phyloP scores from a whole-genome alignment of 805 yeast species.

The Suhomyces pyralidae region DNA sequence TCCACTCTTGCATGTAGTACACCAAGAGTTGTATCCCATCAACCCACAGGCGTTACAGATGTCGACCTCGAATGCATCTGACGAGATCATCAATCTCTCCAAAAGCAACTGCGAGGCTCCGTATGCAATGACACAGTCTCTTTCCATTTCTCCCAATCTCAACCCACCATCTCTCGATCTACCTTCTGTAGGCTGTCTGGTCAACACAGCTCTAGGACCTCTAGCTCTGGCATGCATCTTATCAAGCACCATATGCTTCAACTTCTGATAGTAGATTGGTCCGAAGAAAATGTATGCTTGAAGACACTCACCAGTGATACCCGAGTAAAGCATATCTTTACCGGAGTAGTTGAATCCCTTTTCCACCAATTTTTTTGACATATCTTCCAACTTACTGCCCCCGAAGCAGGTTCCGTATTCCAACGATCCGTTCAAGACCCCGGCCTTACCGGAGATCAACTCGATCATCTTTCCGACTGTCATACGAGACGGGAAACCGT shows the following conservation, averaged over 20 bases:
- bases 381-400: constrained; percentile 92
- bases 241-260: constrained; percentile 98
- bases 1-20: constrained; percentile 90
- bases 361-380: constrained; percentile 86
- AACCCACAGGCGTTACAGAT: constrained; percentile 91
- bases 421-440: constrained; percentile 85
- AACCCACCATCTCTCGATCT: constrained; percentile 98
- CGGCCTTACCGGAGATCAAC: constrained; percentile 94
- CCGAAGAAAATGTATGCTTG: constrained; percentile 98
- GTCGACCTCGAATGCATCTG: constrained; percentile 97
- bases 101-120: constrained; percentile 94
- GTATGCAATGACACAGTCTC: constrained; percentile 98
- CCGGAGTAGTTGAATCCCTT: constrained; percentile 94
- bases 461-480: constrained; percentile 99
- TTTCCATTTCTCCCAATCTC: constrained; percentile 98
- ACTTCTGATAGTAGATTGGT: constrained; percentile 95
- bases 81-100: constrained; percentile 93
- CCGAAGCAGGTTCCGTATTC: constrained; percentile 99
- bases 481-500: constrained; percentile 99
- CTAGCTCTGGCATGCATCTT: constrained; percentile 99
- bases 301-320: constrained; percentile 94
- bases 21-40: constrained; percentile 98
- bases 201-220: constrained; percentile 96
- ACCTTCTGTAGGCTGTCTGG: constrained; percentile 99
- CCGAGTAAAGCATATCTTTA: constrained; percentile 95